Evolutionary conservation across 2,329 filamentous ascomycete species (phyloP).

Genomic region (Cyanodermella asteris): DNA sequence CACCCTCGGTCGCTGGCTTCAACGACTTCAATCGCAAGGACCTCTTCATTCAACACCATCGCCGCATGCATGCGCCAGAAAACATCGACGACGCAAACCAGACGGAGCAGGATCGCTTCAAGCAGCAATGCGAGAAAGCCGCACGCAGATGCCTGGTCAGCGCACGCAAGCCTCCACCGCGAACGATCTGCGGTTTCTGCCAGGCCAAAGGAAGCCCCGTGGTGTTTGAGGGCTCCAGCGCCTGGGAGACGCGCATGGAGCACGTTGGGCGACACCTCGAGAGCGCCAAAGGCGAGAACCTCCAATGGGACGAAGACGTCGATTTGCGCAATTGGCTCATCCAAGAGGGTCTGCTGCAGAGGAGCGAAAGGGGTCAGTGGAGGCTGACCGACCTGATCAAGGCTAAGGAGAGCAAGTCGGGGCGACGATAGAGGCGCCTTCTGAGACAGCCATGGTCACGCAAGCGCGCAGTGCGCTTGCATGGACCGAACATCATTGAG

Average conservation of each 20-base stretch:
- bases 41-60: conserved; percentile 69
- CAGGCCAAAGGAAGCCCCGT: conserved; percentile 12
- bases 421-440: too few relatives aligned
- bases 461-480: too few relatives aligned
- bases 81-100: conserved; percentile 21
- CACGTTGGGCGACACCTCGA: conserved; percentile 70
- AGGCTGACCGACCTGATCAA: too few relatives aligned
- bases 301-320: conserved; percentile 18
- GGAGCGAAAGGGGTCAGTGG: conserved; percentile 6
- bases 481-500: too few relatives aligned
- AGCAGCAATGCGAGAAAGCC: conserved; percentile 32
- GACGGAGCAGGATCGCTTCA: conserved; percentile 17
- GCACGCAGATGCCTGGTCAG: conserved; percentile 36
- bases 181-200: conserved; percentile 43
- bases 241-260: conserved; percentile 72
- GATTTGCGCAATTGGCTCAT: conserved; percentile 19
- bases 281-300: conserved; percentile 20
- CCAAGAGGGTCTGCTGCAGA: conserved; percentile 13
- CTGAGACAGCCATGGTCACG: too few relatives aligned
- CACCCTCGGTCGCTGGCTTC: conserved; percentile 12
- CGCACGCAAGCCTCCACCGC: conserved; percentile 39
- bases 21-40: conserved; percentile 82
- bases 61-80: conserved; percentile 59
- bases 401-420: too few relatives aligned
- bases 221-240: conserved; percentile 37